phyloP scores from a whole-genome alignment of 768 basidiomycete genomes.

The Boletus huronensis region DNA sequence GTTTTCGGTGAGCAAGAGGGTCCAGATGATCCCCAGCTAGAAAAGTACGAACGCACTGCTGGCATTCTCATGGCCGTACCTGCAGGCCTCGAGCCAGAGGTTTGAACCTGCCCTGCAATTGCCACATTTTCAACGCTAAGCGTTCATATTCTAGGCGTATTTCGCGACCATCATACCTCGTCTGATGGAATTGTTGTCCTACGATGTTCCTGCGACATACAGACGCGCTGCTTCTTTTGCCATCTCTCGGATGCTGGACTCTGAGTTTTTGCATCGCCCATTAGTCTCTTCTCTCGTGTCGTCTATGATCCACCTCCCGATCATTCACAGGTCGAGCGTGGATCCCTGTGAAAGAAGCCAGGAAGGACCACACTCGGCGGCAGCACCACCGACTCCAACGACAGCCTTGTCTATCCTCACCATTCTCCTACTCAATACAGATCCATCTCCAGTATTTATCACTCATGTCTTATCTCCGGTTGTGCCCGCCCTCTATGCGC shows the following conservation, averaged over 20 bases:
- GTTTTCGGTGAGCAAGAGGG: constrained; percentile 62
- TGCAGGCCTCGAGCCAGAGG: constrained; percentile 49
- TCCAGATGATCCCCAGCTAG: constrained; percentile 50
- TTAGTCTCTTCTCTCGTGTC: constrained; percentile 36
- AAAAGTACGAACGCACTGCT: constrained; percentile 73
- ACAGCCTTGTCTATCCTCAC: constrained; percentile 49
- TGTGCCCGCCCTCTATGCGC: constrained; percentile 59
- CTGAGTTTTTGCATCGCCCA: constrained; percentile 21
- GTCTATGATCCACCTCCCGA: constrained; percentile 51
- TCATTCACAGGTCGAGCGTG: constrained; percentile 29
- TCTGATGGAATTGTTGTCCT: constrained; percentile 48
- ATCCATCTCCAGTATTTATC: constrained; percentile 72
- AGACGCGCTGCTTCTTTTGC: constrained; percentile 64
- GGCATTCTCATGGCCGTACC: constrained; percentile 64
- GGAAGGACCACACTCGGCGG: not conserved
- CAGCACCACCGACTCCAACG: constrained; percentile 27
- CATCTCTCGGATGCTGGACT: constrained; percentile 60
- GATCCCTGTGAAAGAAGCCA: not conserved
- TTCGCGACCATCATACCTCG: constrained; percentile 52
- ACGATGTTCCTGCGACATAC: constrained; percentile 37
- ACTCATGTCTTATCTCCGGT: constrained; percentile 66
- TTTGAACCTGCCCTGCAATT: constrained; percentile 29
- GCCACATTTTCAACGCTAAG: not conserved
- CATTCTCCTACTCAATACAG: constrained; percentile 65
- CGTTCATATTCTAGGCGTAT: constrained; percentile 49